Evolutionary conservation across 345 rosid genomes (phyloP), one percentile per base, ranked within the genome.

Genomic region (Litchi chinensis): DNA sequence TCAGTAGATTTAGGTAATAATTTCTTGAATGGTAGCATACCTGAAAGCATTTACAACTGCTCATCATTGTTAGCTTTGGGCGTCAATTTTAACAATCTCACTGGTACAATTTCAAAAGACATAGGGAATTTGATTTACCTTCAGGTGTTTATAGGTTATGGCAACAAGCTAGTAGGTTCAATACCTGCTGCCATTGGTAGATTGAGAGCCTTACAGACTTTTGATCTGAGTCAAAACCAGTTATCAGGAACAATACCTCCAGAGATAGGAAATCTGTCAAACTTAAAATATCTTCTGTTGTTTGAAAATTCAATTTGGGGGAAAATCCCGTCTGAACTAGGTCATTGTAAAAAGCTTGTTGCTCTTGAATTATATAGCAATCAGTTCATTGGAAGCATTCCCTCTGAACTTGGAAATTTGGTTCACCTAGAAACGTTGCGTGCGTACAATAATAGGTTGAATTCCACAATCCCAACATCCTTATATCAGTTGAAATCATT

Each of bases 391-490:
- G 97, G 97, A 77, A 67, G 69, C 26, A 91, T 95, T 71, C 98
- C 98, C 21, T 37, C 75, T 1, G 93, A 91, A 87, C 82, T 95
- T 22, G 97, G 97, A 71, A 89, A 89, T 73, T 81, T 93, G 83
- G 82, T 73, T 48, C 76, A 81, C 62, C 79, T 95, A 62, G 81
- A 86, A 71, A 80, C 79, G 5, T 76, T 93, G 82, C 78, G 90
- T 73, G 12, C 93, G 65, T 79, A 85, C 79, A 1, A n/a, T 10
- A 95, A 95, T 76, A 81, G 76, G 79, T 82, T 95, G 71, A 92
- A 78, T 68, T 90, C 94, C 72, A 86, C 92, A n/a, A 89, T 95
- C 77, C 98, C 98, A 32, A 56, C 66, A 13, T 88, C 95, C 66
- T 78, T 93, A 44, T 91, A 90, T 75, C 77, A 71, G 63, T 81